Conservation (phyloP, 176 grass and related monocot species). For the Cenchrus fungigraminus region DNA sequence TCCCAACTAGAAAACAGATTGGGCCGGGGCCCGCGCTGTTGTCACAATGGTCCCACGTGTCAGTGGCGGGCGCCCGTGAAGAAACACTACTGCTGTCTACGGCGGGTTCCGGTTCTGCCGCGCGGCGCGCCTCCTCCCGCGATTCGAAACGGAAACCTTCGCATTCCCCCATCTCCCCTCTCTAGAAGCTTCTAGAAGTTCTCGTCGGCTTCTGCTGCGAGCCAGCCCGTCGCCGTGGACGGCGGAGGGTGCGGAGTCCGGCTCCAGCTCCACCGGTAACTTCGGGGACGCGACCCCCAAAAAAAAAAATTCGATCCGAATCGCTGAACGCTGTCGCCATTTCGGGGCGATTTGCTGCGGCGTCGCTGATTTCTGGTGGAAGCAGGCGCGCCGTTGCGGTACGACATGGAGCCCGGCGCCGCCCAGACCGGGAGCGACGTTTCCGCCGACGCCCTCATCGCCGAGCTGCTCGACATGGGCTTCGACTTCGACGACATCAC, state of each 20-base stretch:
- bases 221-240: neutral
- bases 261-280: neutral
- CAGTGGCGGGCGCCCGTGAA: neutral
- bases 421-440: neutral
- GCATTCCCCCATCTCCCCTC: neutral
- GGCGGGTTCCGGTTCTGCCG: neutral
- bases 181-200: constrained; percentile 5
- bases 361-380: neutral
- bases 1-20: neutral
- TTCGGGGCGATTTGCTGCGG: neutral
- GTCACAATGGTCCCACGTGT: neutral
- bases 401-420: constrained; percentile 25
- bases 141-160: constrained; percentile 41
- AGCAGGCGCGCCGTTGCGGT: neutral
- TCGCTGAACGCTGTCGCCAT: neutral
- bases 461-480: constrained; percentile 86
- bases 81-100: too few relatives aligned
- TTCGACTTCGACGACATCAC: constrained; percentile 72
- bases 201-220: neutral
- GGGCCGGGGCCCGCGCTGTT: neutral
- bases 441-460: constrained; percentile 61
- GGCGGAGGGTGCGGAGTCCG: neutral
- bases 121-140: constrained; percentile 2
- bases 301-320: neutral
- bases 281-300: neutral